phyloP scores from a whole-genome alignment of 371 early-diverging fungal species.

The Haplosporangium sp. region DNA sequence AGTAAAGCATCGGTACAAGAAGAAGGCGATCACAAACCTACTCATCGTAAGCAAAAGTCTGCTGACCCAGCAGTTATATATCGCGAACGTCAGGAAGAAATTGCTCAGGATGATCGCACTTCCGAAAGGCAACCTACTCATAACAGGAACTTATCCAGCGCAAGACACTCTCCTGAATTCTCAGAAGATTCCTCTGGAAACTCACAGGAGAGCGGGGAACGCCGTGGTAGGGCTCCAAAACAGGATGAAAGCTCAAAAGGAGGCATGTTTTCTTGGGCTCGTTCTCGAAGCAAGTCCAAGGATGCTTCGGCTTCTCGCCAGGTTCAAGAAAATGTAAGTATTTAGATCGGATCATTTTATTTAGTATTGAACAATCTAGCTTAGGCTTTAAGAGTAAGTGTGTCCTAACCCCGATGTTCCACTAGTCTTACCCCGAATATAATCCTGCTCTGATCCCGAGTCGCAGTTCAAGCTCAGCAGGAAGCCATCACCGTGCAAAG shows the following conservation, averaged over 20 bases:
- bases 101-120: conserved; percentile 23
- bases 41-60: conserved; percentile 45
- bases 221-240: conserved; percentile 26
- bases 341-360: neutral
- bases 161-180: neutral
- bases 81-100: conserved; percentile 35
- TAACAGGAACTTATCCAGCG: conserved; percentile 16
- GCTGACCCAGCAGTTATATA: conserved; percentile 42
- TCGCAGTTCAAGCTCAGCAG: conserved; percentile 36
- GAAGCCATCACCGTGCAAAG: conserved; percentile 33
- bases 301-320: conserved; percentile 30
- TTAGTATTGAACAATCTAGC: neutral
- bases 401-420: neutral
- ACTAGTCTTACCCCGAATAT: conserved; percentile 38
- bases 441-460: conserved; percentile 51
- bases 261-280: conserved; percentile 39
- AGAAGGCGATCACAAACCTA: conserved; percentile 11
- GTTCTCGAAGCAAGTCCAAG: conserved; percentile 53
- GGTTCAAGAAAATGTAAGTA: conserved; percentile 28
- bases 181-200: conserved; percentile 14
- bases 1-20: neutral
- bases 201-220: conserved; percentile 9
- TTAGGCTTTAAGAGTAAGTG: neutral
- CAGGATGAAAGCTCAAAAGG: conserved; percentile 36
- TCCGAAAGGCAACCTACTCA: conserved; percentile 38